Base-by-base conservation (phyloP, 2,329 filamentous ascomycete species). In the Aureobasidium lini region DNA sequence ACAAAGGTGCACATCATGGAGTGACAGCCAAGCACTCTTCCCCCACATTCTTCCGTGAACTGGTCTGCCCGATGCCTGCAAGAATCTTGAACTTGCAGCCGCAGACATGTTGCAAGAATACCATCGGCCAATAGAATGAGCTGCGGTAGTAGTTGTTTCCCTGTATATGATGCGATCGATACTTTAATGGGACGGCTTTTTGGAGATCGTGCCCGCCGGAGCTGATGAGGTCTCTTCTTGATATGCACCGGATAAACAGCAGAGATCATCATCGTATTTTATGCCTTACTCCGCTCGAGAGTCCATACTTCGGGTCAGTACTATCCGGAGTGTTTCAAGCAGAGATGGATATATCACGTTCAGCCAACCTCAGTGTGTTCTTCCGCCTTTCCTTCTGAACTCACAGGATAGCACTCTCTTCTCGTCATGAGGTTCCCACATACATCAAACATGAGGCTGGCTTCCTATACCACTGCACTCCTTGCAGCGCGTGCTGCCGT, bases 41-140 rank as follows among this genome's bases (percentile, higher is more conserved):
- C 49, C 50, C 50, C 42, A 23, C 50, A 43, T 54, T 54, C 34
- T 34, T 43, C 50, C 50, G 50, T 43, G 28, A 18, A 52, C 23
- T n/a, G 40, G 34, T 39, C 9, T 13, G 28, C 15, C 23, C 40
- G 34, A 39, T 52, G 5, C 16, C 32, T 31, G 32, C 10, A 10
- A 34, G 29, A 16, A 32, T 4, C 31, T 13, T 48, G 29, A 29
- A 18, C 10, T n/a, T 8, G 11, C 32, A 36, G 23, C 23, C 23
- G 23, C 23, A 23, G 23, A 23, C 23, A 23, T 23, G 23, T 23
- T 23, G 23, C 23, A 23, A 15, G 1, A 42, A 7, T 7, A 7
- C 11, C n/a, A 42, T 16, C 39, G n/a, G 15, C 39, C 39, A 42
- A 42, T 16, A n/a, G 39, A 15, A 42, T 15, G n/a, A 42, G 6